A percentile compares a stretch with the other conserved stretches of the same genome.
Evolutionary conservation across 208 protist species (phyloP).

Genomic region (Acanthamoeba triangularis): DNA sequence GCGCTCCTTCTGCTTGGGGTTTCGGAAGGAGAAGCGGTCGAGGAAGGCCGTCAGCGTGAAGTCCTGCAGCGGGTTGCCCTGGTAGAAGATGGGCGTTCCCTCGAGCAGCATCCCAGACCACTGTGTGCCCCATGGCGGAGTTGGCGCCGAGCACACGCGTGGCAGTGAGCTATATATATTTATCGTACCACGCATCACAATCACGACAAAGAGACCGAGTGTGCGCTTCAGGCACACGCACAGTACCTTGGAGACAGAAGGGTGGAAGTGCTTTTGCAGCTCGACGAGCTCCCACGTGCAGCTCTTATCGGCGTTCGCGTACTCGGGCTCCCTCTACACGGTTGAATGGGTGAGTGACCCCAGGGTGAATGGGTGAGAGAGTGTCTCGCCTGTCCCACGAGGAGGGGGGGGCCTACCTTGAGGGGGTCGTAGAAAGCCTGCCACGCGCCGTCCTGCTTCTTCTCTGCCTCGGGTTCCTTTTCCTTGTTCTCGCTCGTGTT

Average conservation of each 20-base stretch:
- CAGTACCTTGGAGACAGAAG: constrained; percentile 76
- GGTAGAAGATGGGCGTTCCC: constrained; percentile 73
- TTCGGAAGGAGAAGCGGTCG: constrained; percentile 81
- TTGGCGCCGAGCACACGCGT: too few species aligned
- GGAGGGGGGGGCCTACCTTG: background rate
- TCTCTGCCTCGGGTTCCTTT: background rate
- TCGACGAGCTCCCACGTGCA: constrained; percentile 81
- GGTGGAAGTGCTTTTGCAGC: constrained; percentile 85
- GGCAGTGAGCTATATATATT: background rate
- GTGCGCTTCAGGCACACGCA: background rate
- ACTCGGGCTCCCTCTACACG: constrained; percentile 78
- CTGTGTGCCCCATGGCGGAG: too few species aligned
- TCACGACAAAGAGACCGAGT: background rate
- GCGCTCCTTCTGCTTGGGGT: constrained; percentile 54
- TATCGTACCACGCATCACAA: too few species aligned
- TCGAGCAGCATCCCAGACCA: constrained; percentile 19
- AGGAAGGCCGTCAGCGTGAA: constrained; percentile 81
- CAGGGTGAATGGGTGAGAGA: background rate
- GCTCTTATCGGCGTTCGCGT: constrained; percentile 75
- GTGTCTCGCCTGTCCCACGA: background rate
- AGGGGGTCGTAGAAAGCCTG: constrained; percentile 28
- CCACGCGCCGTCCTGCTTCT: constrained; percentile 11
- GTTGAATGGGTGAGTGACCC: background rate
- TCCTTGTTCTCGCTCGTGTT: background rate
- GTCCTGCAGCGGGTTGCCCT: constrained; percentile 82